phyloP scores from a whole-genome alignment of 495 filamentous ascomycete genomes.

The Usnea hakonensis region DNA sequence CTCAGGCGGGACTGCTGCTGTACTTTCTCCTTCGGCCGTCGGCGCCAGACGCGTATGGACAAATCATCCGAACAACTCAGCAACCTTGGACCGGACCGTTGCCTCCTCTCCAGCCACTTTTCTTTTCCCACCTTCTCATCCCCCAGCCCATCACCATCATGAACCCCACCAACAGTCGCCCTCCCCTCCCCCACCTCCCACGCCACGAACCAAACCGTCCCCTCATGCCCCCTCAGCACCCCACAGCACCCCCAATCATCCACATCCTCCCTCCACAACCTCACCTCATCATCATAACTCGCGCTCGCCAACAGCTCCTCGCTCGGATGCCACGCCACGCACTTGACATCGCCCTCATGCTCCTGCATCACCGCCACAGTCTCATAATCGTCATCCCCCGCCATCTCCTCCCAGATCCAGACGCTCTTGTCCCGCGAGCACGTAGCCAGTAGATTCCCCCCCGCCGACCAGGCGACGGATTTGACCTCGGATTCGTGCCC shows the following conservation, averaged over 20 bases:
- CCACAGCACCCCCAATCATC: conserved; percentile 92
- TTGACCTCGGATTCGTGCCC: conserved; percentile 95
- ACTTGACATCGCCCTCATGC: conserved; percentile 91
- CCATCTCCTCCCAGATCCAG: conserved; percentile 98
- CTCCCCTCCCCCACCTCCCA: conserved; percentile 52
- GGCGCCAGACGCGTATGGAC: conserved; percentile 69
- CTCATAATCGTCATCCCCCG: conserved; percentile 91
- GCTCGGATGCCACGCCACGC: conserved; percentile 79
- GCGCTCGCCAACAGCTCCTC: conserved; percentile 74
- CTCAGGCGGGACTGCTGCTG: conserved; percentile 56
- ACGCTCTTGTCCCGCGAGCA: conserved; percentile 88
- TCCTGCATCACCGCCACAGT: conserved; percentile 90
- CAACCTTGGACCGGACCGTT: conserved; percentile 55
- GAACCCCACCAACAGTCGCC: neutral
- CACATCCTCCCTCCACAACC: conserved; percentile 80
- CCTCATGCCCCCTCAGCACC: conserved; percentile 64
- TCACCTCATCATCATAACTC: conserved; percentile 86
- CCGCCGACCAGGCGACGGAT: conserved; percentile 68
- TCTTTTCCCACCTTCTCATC: conserved; percentile 30
- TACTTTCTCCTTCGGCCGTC: conserved; percentile 48
- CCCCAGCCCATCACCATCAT: neutral
- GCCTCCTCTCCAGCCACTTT: conserved; percentile 36
- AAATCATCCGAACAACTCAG: conserved; percentile 72
- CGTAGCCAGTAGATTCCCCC: conserved; percentile 75
- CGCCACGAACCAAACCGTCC: conserved; percentile 81